Conservation (phyloP, 306 rosid genomes). For the Lablab purpureus region DNA sequence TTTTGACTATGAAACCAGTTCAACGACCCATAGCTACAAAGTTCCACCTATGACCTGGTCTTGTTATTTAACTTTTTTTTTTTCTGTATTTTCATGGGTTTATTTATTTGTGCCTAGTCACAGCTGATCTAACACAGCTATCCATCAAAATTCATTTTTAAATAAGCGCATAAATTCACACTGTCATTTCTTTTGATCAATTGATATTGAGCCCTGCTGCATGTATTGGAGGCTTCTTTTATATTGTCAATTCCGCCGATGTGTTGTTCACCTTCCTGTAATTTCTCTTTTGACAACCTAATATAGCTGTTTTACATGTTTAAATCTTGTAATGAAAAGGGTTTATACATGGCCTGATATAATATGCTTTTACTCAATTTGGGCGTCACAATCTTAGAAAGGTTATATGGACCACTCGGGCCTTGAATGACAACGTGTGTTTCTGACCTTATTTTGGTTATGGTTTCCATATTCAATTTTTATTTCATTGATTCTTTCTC, state of each 20-base stretch:
- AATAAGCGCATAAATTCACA: neutral
- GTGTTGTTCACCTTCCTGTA: neutral
- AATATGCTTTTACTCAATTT: neutral
- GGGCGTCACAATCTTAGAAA: neutral
- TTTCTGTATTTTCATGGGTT: neutral
- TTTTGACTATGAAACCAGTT: slow-evolving; percentile 1
- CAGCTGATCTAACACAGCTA: neutral
- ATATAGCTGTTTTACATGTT: slow-evolving; percentile 5
- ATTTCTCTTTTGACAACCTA: neutral
- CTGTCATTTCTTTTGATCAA: neutral
- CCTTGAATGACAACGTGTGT: neutral
- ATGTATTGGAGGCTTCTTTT: neutral
- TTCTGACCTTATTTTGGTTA: neutral
- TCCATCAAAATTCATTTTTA: neutral
- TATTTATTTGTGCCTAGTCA: neutral
- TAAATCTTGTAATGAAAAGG: neutral
- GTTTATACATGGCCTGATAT: neutral
- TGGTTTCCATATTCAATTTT: neutral
- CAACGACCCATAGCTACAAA: neutral
- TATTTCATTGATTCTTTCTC: neutral
- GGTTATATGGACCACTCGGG: neutral
- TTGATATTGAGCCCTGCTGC: neutral
- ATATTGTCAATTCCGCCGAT: neutral
- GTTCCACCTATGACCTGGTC: slow-evolving; percentile 22
- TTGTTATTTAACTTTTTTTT: slow-evolving; percentile 5